Conservation (phyloP, 2,329 filamentous ascomycete genomes). For the Plectosphaerella plurivora region DNA sequence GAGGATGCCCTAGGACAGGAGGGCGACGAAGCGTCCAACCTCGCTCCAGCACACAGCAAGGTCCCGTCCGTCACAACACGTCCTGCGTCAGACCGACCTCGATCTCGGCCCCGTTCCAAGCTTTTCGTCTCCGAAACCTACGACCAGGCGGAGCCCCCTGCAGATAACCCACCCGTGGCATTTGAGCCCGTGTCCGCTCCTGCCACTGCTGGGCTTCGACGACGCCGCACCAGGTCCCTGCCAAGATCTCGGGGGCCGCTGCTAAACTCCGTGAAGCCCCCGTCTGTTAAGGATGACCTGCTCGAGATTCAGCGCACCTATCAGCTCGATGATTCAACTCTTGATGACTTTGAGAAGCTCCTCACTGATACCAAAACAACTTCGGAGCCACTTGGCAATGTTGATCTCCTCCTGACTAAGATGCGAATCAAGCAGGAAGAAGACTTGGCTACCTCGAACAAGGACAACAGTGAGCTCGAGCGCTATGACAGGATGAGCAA, state of each 20-base stretch:
- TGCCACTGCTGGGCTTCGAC: not conserved
- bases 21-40: conserved; percentile 4
- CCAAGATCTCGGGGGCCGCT: conserved; percentile 41
- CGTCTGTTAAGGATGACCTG: conserved; percentile 52
- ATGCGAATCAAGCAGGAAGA: conserved; percentile 12
- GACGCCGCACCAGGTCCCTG: conserved; percentile 30
- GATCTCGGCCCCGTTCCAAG: not conserved
- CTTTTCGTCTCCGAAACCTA: conserved; percentile 11
- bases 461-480: conserved; percentile 34
- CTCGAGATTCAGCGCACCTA: conserved; percentile 46
- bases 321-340: conserved; percentile 54
- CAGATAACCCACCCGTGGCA: not conserved
- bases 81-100: conserved; percentile 1
- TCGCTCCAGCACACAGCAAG: conserved; percentile 1
- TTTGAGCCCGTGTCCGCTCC: not conserved
- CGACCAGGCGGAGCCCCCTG: conserved; percentile 9
- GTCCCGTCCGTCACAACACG: conserved; percentile 14
- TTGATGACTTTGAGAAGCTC: conserved; percentile 54
- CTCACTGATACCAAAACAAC: conserved; percentile 17
- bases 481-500: conserved; percentile 47
- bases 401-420: conserved; percentile 13
- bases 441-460: conserved; percentile 8
- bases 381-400: conserved; percentile 4
- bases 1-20: conserved; percentile 17
- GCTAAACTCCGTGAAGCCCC: conserved; percentile 48